These are phyloP conservation scores for Gossypioides kirkii DNA, from an alignment of 345 rosid species.

Conservation along the genomic window DNA sequence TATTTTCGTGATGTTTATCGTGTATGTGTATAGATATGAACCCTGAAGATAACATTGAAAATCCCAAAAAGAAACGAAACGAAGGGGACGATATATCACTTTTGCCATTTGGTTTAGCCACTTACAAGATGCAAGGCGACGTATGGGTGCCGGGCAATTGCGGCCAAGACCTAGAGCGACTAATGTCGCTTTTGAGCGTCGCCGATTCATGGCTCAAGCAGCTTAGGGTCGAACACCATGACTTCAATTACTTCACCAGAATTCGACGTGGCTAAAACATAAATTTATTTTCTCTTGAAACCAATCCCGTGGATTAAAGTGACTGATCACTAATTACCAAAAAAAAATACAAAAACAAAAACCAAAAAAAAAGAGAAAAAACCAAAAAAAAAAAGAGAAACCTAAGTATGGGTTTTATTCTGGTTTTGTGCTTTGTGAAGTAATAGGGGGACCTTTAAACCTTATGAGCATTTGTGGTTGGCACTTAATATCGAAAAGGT, in stretches of 20 bases:
- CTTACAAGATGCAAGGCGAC: constrained; percentile 97
- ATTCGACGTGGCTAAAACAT: constrained; percentile 51
- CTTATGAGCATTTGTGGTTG: constrained; percentile 13
- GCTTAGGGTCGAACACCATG: constrained; percentile 89
- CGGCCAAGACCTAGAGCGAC: constrained; percentile 78
- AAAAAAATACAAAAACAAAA: not conserved
- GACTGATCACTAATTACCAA: not conserved
- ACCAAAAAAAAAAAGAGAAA: not conserved
- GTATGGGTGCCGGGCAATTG: constrained; percentile 76
- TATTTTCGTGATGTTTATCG: not conserved
- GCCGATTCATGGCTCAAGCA: constrained; percentile 99
- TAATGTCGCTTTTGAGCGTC: constrained; percentile 71
- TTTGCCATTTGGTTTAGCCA: constrained; percentile 86
- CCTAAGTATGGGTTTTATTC: constrained; percentile 9
- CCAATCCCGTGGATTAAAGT: not conserved
- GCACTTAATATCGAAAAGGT: constrained; percentile 9
- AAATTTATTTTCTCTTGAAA: not conserved
- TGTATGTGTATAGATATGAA: constrained; percentile 57
- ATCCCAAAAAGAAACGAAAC: constrained; percentile 39
- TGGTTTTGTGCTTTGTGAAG: constrained; percentile 4
- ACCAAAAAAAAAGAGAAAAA: not conserved
- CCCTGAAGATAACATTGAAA: constrained; percentile 50
- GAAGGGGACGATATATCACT: constrained; percentile 61
- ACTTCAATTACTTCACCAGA: constrained; percentile 79
- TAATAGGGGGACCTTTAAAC: not conserved